Evolutionary conservation across 2,329 filamentous ascomycete species (phyloP), one percentile per base, ranked within the genome.

Genomic region (Cladosporium cucumerinum): DNA sequence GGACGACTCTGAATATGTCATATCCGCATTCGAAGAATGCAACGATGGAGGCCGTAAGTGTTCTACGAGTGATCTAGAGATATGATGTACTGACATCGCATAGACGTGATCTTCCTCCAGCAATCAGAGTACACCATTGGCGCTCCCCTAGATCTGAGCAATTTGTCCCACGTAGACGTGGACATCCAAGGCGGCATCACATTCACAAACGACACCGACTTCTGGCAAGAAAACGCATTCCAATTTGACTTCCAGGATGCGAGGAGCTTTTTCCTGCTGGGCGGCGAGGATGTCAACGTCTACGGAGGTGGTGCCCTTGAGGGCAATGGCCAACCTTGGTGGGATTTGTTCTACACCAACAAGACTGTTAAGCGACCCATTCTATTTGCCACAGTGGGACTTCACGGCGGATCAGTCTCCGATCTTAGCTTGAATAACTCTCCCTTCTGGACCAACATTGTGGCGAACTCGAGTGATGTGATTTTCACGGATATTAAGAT

Each of bases 191-290:
- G 86, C 23, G 82, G 82, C 25, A 81, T 90, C 23, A 78, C 84
- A 64, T 91, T 91, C 77, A 85, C 84, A 63, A 83, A 87, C 61
- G 86, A 91, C 72, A 87, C 87, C 2, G 82, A 86, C 68, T 91
- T 90, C 76, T 91, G 89, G 89, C 82, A 87, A 67, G 81, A 80
- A 8, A 82, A 89, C 70, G 81, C 82, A 46, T 90, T 90, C 80
- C 82, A 83, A 62, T 86, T 87, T 28, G 79, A 78, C 8, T 91
- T 86, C 77, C 89, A 91, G 70, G 89, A 89, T 67, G 83, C 84
- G 5, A 87, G 85, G 0, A 85, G 85, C 1, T 89, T 90, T 79
- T 90, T 87, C 81, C 82, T 87, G 72, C 81, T 89, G 39, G 87
- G 88, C 48, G 88, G 88, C 34, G 78, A 82, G 23, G 87, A 86